A percentile compares a stretch with the other conserved stretches of the same genome.
Evolutionary conservation across 2,329 filamentous ascomycete species (phyloP).

Genomic region (Bimuria novae-zelandiae): DNA sequence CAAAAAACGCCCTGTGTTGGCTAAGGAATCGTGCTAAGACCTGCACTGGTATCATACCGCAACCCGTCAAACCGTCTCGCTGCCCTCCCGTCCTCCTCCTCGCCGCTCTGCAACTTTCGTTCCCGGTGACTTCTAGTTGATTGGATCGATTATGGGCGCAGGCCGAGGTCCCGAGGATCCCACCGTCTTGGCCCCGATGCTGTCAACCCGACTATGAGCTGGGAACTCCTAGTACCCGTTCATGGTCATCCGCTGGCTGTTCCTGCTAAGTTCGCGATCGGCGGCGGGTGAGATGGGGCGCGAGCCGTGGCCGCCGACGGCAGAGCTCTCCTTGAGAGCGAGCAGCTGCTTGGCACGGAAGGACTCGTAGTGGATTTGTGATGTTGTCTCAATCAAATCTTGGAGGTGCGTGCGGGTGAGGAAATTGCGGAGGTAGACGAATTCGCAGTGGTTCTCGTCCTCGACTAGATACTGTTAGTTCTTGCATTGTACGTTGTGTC

Average conservation of each 20-base stretch:
- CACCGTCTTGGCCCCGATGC: constrained; percentile 29
- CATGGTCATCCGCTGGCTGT: constrained; percentile 97
- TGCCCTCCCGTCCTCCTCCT: neutral
- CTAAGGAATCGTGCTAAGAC: constrained; percentile 33
- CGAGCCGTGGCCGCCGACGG: constrained; percentile 74
- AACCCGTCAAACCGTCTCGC: constrained; percentile 23
- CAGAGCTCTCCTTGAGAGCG: constrained; percentile 96
- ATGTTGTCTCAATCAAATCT: constrained; percentile 98
- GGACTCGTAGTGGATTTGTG: constrained; percentile 99
- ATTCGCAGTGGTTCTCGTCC: constrained; percentile 99
- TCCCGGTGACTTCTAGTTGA: constrained; percentile 18
- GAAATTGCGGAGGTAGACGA: constrained; percentile 98
- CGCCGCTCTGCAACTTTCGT: neutral
- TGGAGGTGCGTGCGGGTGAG: constrained; percentile 97
- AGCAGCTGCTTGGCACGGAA: constrained; percentile 99
- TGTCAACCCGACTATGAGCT: constrained; percentile 39
- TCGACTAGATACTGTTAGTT: constrained; percentile 64
- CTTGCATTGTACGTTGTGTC: neutral
- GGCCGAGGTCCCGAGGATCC: constrained; percentile 17
- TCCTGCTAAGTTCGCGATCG: constrained; percentile 93
- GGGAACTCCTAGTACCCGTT: constrained; percentile 81
- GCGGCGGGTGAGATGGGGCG: constrained; percentile 94
- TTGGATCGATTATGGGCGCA: constrained; percentile 30
- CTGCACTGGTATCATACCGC: constrained; percentile 48
- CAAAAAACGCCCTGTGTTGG: constrained; percentile 17